Evolutionary conservation across 208 protist genomes (phyloP), one percentile per base, ranked within the genome.

Genomic region (Leishmania tarentolae): DNA sequence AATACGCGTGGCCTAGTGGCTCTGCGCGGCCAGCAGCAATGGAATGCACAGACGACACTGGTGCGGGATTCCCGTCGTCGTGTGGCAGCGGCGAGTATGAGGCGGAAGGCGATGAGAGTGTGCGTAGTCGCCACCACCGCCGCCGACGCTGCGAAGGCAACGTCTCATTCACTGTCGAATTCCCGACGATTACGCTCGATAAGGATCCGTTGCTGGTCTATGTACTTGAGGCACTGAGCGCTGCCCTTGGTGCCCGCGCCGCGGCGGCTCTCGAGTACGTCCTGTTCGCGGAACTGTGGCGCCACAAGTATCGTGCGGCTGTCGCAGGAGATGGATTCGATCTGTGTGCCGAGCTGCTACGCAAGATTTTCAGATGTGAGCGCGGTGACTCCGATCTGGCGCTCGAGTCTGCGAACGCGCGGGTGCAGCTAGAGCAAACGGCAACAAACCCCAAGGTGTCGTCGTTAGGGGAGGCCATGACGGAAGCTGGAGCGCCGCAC

Each of bases 211-310:
- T 96, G n/a, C 76, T 90, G 24, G 76, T 85, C 28, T 84, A 85
- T 72, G 79, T 91, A 42, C 75, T 96, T 35, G 88, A 94, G 79
- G 83, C 89, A 13, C 75, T 94, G 57, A 82, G 91, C 74, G 86
- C 89, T 3, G 86, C 88, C 17, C n/a, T 94, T 3, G 88, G 91
- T 11, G 75, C 69, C n/a, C 79, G 88, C 11, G 76, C 71, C 40
- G 83, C 87, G 24, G 82, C 80, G 13, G 74, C 50, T 3, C 42
- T 96, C 35, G 90, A 96, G 78, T 96, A 88, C 80, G 83, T 86
- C 53, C 76, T 93, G 28, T 59, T 90, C 42, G 31, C 63, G 31
- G 84, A 84, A 44, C 75, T 86, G 24, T 94, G 86, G 86, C 74
- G 66, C 50, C 66, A 69, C 47, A 63, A 47, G 47, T 82, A 56